Evolutionary conservation across 108 stramenopile genomes (phyloP).

Genomic region (Cafeteria roenbergensis): DNA sequence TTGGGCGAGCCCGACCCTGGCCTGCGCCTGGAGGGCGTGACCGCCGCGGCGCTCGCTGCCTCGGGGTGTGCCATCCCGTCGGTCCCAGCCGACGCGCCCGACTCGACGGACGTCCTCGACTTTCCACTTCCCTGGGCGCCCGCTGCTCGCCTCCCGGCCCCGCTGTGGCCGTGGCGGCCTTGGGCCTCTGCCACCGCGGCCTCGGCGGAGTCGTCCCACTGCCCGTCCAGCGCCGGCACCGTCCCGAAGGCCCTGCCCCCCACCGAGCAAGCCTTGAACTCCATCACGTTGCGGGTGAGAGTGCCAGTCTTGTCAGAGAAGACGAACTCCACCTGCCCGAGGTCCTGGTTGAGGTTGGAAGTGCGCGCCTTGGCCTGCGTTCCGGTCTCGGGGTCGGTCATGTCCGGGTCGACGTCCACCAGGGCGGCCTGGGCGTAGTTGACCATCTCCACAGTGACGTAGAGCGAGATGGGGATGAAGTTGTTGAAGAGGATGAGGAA

Average conservation of each 20-base stretch:
- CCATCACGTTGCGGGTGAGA: conserved; percentile 90
- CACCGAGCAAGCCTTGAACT: conserved; percentile 82
- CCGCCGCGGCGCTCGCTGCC: no score
- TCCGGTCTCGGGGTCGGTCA: conserved; percentile 45
- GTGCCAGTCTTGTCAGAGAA: conserved; percentile 85
- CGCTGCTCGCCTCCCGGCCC: background rate
- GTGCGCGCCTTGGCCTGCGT: conserved; percentile 38
- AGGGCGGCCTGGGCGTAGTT: conserved; percentile 38
- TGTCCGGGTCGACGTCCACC: conserved; percentile 37
- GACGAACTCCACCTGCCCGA: conserved; percentile 35
- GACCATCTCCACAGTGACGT: conserved; percentile 49
- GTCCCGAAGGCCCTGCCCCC: conserved; percentile 66
- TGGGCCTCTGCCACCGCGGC: background rate
- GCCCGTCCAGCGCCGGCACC: conserved; percentile 1
- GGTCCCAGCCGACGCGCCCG: background rate
- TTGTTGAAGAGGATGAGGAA: conserved; percentile 62
- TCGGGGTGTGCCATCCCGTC: no score
- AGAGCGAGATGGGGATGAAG: conserved; percentile 51
- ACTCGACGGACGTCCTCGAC: background rate
- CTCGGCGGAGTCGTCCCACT: background rate
- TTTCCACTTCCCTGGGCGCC: background rate
- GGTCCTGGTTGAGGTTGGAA: conserved; percentile 37
- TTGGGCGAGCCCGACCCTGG: no score
- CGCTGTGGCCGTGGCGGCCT: background rate
- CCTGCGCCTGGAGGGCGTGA: no score